Evolutionary conservation across 2,329 filamentous ascomycete genomes (phyloP).

Genomic region (Colletotrichum sidae): DNA sequence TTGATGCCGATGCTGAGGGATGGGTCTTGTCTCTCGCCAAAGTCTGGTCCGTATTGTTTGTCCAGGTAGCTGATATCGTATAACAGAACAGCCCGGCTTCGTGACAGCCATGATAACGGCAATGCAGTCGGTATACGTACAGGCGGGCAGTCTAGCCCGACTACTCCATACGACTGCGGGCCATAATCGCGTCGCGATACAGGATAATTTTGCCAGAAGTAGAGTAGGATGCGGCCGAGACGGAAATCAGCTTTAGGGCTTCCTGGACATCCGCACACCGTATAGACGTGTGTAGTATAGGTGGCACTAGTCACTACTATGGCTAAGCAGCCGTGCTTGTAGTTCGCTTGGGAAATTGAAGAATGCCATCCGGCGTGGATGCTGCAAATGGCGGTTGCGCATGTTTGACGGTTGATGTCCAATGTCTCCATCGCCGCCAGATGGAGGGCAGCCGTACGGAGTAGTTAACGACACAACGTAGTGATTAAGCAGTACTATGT

Average conservation of each 20-base stretch:
- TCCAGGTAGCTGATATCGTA: neutral
- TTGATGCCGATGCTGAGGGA: too few relatives aligned
- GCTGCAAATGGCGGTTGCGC: too few relatives aligned
- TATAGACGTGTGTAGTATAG: too few relatives aligned
- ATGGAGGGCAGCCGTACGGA: too few relatives aligned
- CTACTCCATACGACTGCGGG: neutral
- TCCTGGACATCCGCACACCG: too few relatives aligned
- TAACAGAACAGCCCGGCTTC: neutral
- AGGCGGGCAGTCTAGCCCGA: slow-evolving; percentile 1
- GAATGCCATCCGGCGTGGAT: too few relatives aligned
- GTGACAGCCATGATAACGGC: too few relatives aligned
- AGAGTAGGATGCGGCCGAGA: slow-evolving; percentile 16
- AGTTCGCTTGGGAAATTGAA: neutral
- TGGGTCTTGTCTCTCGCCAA: neutral
- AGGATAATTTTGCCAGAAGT: slow-evolving; percentile 9
- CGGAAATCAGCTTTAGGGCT: slow-evolving; percentile 14
- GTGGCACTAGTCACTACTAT: too few relatives aligned
- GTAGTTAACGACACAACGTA: too few relatives aligned
- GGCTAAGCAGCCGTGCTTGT: neutral
- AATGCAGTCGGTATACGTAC: neutral
- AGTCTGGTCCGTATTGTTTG: too few relatives aligned
- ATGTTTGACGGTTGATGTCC: neutral
- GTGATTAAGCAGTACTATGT: too few relatives aligned
- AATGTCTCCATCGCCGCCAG: too few relatives aligned
- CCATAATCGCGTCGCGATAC: slow-evolving; percentile 10